phyloP scores from a whole-genome alignment of 345 rosid genomes.

The Populus euphratica region DNA sequence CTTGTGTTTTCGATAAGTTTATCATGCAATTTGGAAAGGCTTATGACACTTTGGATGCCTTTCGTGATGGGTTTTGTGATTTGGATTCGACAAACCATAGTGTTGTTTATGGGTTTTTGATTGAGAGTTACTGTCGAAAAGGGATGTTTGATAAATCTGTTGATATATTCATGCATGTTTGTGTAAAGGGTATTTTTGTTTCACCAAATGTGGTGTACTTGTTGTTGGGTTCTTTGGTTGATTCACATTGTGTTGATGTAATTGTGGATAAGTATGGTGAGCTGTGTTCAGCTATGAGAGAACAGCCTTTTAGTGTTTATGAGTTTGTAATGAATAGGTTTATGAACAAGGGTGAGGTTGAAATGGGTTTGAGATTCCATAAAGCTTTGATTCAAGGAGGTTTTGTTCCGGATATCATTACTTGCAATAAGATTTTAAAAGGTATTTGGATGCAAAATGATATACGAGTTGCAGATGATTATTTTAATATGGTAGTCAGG shows the following conservation, averaged over 20 bases:
- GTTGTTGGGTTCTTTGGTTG: conserved; percentile 34
- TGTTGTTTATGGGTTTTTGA: conserved; percentile 30
- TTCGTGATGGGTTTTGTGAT: conserved; percentile 10
- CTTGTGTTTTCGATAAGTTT: conserved; percentile 40
- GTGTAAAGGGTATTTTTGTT: conserved; percentile 14
- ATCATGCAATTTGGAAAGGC: conserved; percentile 11
- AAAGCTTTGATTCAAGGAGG: conserved; percentile 25
- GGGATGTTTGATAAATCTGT: conserved; percentile 31
- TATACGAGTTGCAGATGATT: conserved; percentile 24
- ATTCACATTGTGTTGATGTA: conserved; percentile 22
- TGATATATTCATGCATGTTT: conserved; percentile 25
- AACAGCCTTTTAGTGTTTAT: conserved; percentile 18
- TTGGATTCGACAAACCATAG: conserved; percentile 5
- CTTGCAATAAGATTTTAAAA: conserved; percentile 46
- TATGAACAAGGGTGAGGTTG: conserved; percentile 32
- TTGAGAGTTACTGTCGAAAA: conserved; percentile 33
- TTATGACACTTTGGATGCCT: conserved; percentile 17
- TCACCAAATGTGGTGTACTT: conserved; percentile 16
- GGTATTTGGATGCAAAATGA: conserved; percentile 27
- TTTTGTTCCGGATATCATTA: conserved; percentile 29
- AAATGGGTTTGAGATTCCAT: conserved; percentile 38
- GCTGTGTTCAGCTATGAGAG: conserved; percentile 21
- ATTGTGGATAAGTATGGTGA: conserved; percentile 29
- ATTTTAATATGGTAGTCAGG: conserved; percentile 29
- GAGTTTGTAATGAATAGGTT: conserved; percentile 39